Base-by-base conservation (phyloP, 2,329 filamentous ascomycete species). In the Clonostachys chloroleuca region DNA sequence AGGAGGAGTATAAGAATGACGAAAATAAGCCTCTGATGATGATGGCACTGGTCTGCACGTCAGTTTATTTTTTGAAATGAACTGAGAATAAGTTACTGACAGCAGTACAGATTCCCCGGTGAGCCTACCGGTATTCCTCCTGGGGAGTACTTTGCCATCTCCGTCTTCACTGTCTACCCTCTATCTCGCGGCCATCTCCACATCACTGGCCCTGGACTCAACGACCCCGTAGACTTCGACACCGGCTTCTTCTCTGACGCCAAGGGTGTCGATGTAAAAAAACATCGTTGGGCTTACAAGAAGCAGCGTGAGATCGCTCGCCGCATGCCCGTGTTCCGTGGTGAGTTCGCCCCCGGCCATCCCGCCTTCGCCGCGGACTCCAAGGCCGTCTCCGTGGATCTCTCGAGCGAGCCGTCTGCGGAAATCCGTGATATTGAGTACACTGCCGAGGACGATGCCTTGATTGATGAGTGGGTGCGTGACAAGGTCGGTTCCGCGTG, bases 261-360 rank as follows among this genome's bases (percentile, higher is more conserved):
- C 5, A 24, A 33, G 14, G 44, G 34, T 20, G 7, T 78, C 20
- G 81, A 85, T 56, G 34, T 84, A 30, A 77, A 77, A 58, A 79
- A 74, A 54, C 74, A 79, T 12, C 54, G 82, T 12, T 85, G 81
- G 81, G 73, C 68, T 1, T 86, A 86, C 67, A 86, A 86, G 63
- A 77, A 76, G 52, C 70, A 74, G 37, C 78, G 83, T 4, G 81
- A 84, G 59, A 74, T 85, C 46, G 66, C 72, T 18, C 75, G 82
- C 4, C 75, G 80, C 13, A 76, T 79, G 56, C 61, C 70, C 3
- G 67, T 72, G 48, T 83, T 75, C 61, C 54, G 68, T 47, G 68
- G 77, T 56, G 69, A 78, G 59, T 40, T 69, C 3, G 57, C 63
- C 5, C 46, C 56, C 5, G 55, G 62, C 2, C 72, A 75, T 47